Conservation (phyloP, 2,329 filamentous ascomycete species). For the Ilyonectria sp. region DNA sequence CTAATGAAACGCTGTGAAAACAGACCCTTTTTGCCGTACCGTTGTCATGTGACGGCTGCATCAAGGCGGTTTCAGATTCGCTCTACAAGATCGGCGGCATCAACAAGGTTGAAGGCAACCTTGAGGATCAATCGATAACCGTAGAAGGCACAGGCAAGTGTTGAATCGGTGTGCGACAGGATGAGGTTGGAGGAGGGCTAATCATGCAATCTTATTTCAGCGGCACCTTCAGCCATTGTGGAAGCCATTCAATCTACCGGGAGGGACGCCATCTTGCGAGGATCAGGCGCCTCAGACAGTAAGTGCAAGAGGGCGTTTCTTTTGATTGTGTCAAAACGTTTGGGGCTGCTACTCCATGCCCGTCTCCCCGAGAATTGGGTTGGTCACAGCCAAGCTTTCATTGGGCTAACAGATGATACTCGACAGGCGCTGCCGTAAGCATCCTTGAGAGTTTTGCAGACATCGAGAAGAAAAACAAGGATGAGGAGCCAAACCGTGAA, state of each 20-base stretch:
- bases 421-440: conserved; percentile 85
- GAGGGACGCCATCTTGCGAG: conserved; percentile 93
- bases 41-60: conserved; percentile 90
- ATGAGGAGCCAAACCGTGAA: conserved; percentile 62
- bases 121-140: conserved; percentile 86
- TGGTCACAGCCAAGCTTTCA: not conserved
- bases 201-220: conserved; percentile 54
- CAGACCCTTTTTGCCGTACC: conserved; percentile 96
- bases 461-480: conserved; percentile 62
- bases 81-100: conserved; percentile 85
- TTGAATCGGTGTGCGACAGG: conserved; percentile 10
- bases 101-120: conserved; percentile 84
- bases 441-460: conserved; percentile 91
- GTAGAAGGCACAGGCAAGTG: conserved; percentile 84
- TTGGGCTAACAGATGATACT: conserved; percentile 29
- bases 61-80: conserved; percentile 87
- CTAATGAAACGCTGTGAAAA: conserved; percentile 56
- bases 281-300: conserved; percentile 89
- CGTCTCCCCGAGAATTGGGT: not conserved
- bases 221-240: conserved; percentile 91
- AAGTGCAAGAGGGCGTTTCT: conserved; percentile 56
- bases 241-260: conserved; percentile 90
- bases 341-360: conserved; percentile 1
- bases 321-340: conserved; percentile 2
- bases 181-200: conserved; percentile 21